Evolutionary conservation across 192 early-diverging fungal genomes (phyloP).

Genomic region (Pecoramyces ruminantium): DNA sequence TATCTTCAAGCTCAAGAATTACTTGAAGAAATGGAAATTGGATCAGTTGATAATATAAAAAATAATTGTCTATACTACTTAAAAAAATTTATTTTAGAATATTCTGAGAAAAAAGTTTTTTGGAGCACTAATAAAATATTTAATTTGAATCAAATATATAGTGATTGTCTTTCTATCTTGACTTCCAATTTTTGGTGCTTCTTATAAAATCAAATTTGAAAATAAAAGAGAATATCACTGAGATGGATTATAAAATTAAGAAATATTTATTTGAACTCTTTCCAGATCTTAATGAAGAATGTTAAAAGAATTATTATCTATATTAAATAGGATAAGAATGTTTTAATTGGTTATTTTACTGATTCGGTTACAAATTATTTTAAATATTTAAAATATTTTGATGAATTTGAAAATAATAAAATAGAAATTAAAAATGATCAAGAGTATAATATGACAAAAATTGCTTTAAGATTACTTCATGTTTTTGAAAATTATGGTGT

Average conservation of each 20-base stretch:
- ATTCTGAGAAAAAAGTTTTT: background rate
- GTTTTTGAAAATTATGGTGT: constrained; percentile 44
- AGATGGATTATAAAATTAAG: background rate
- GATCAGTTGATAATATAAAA: background rate
- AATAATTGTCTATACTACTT: background rate
- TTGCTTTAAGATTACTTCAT: constrained; percentile 41
- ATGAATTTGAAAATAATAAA: constrained; percentile 5
- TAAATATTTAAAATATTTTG: background rate
- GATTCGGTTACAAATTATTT: constrained; percentile 2
- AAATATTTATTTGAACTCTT: background rate
- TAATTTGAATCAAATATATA: background rate
- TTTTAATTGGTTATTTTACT: background rate
- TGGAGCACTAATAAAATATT: background rate
- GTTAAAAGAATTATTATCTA: background rate
- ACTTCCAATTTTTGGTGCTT: background rate
- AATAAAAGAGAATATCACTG: background rate
- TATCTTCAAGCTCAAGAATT: background rate
- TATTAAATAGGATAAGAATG: constrained; percentile 2
- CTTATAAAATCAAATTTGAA: background rate
- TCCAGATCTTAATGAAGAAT: constrained; percentile 1
- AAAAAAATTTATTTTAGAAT: background rate
- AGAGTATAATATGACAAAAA: constrained; percentile 23
- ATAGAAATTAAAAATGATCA: constrained; percentile 7
- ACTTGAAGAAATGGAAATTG: background rate
- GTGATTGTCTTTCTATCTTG: background rate